Evolutionary conservation across 225 moss, liverwort and hornwort genomes (phyloP).

Genomic region (Pleurozium schreberi): DNA sequence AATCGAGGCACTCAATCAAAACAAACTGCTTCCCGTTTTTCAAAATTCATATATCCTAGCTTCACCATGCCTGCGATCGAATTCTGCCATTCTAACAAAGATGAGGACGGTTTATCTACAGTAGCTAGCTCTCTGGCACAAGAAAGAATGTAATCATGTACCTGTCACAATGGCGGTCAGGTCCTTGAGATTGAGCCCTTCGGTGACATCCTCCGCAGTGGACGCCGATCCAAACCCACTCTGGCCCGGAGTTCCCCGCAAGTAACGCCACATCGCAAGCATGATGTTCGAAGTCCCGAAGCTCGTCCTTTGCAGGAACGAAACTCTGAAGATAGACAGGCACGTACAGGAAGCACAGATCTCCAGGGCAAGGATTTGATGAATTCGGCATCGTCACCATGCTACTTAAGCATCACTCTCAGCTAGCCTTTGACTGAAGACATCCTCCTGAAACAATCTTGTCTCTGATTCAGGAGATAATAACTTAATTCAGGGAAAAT

Average conservation of each 20-base stretch:
- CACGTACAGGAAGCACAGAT: not conserved
- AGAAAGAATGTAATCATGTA: not conserved
- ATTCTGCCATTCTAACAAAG: not conserved
- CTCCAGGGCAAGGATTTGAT: not conserved
- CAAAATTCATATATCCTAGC: too few species aligned
- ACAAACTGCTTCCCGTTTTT: not conserved
- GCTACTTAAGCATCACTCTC: not conserved
- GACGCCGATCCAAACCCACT: slow-evolving; percentile 37
- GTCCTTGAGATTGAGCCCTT: slow-evolving; percentile 9
- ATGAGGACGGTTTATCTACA: not conserved
- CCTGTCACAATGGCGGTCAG: slow-evolving; percentile 12
- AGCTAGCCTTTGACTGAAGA: not conserved
- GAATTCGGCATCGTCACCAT: not conserved
- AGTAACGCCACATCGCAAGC: slow-evolving; percentile 1
- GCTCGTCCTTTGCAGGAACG: not conserved
- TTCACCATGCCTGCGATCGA: not conserved
- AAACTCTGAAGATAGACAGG: not conserved
- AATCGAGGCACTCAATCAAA: not conserved
- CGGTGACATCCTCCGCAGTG: slow-evolving; percentile 32
- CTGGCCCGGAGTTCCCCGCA: not conserved
- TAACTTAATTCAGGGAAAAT: not conserved
- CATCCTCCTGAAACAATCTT: not conserved
- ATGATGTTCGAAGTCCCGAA: not conserved
- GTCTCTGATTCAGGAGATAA: not conserved
- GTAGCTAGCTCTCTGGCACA: not conserved